Evolutionary conservation across 345 rosid genomes (phyloP).

Genomic region (Eucalyptus decipiens): DNA sequence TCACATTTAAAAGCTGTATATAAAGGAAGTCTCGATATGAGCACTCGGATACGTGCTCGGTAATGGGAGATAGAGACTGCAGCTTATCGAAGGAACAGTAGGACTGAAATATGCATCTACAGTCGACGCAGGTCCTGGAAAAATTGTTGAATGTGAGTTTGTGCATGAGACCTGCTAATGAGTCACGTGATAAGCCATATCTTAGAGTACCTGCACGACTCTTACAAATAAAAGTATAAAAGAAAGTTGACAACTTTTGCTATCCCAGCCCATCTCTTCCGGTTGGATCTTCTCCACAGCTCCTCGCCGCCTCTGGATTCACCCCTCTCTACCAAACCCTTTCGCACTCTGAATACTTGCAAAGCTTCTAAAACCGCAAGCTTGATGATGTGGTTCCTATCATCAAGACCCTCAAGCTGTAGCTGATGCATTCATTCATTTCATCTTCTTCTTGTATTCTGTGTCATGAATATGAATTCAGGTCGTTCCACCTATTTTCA

Average conservation of each 20-base stretch:
- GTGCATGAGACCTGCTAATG: neutral
- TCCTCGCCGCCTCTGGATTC: neutral
- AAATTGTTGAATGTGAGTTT: neutral
- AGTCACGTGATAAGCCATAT: neutral
- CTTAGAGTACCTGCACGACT: neutral
- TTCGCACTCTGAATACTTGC: neutral
- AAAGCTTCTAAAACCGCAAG: neutral
- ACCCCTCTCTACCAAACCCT: constrained; percentile 11
- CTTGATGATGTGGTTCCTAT: constrained; percentile 3
- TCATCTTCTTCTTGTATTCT: neutral
- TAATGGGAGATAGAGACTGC: neutral
- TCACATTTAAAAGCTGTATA: neutral
- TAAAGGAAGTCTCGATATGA: neutral
- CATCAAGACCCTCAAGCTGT: constrained; percentile 1
- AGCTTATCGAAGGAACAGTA: neutral
- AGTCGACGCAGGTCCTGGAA: neutral
- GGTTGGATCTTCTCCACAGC: constrained; percentile 15
- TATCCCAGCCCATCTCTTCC: neutral
- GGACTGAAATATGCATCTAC: neutral
- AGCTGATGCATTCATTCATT: neutral
- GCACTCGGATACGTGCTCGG: neutral
- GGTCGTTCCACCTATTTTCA: neutral
- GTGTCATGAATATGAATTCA: neutral
- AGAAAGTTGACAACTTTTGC: neutral
- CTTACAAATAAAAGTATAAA: neutral